Evolutionary conservation across 805 yeast species (phyloP).

Genomic region (Wickerhamomyces chaumierensis): DNA sequence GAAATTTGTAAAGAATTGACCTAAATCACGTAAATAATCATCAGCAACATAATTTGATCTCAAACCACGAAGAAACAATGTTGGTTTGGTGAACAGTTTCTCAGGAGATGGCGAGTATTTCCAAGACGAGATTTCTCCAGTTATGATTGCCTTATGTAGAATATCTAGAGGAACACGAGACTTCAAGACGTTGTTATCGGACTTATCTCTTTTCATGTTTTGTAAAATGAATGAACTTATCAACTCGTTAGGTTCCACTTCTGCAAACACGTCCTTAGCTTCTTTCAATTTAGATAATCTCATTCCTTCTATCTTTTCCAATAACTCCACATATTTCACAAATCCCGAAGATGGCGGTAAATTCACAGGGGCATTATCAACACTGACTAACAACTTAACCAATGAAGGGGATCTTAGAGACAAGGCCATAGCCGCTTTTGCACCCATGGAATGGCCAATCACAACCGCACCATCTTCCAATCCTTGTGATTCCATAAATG

Average conservation of each 20-base stretch:
- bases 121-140: slow-evolving; percentile 64
- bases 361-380: slow-evolving; percentile 85
- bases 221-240: slow-evolving; percentile 73
- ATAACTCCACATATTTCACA: slow-evolving; percentile 51
- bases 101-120: slow-evolving; percentile 47
- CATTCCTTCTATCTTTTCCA: slow-evolving; percentile 44
- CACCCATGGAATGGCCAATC: slow-evolving; percentile 87
- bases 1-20: slow-evolving; percentile 68
- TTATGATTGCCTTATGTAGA: slow-evolving; percentile 54
- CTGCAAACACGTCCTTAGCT: slow-evolving; percentile 51
- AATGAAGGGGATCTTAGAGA: slow-evolving; percentile 57
- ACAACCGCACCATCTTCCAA: slow-evolving; percentile 43
- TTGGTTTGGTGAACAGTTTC: slow-evolving; percentile 52
- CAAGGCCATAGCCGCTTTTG: slow-evolving; percentile 84
- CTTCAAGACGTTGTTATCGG: slow-evolving; percentile 21
- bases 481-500: slow-evolving; percentile 36
- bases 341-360: slow-evolving; percentile 48
- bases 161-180: slow-evolving; percentile 54
- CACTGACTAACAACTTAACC: slow-evolving; percentile 54
- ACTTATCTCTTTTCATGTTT: slow-evolving; percentile 38
- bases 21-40: slow-evolving; percentile 64
- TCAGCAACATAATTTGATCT: slow-evolving; percentile 73
- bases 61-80: slow-evolving; percentile 72
- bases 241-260: slow-evolving; percentile 47
- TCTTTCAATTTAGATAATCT: slow-evolving; percentile 43